Percentiles rank a stretch among this genome's conserved stretches.
phyloP scores from a whole-genome alignment of 257 asterid genomes.

The Solanum pinnatisectum region DNA sequence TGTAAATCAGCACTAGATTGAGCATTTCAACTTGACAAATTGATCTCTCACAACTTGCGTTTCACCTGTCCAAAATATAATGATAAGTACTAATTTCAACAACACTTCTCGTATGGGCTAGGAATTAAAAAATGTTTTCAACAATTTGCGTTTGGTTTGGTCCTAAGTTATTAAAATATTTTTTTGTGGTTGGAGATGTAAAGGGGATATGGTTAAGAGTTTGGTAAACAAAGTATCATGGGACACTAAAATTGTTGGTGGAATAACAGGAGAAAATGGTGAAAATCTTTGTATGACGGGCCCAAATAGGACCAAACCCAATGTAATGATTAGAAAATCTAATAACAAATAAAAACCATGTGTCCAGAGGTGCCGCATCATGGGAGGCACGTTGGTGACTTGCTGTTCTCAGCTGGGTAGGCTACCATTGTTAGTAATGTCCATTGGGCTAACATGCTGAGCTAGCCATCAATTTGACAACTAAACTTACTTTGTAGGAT shows the following conservation, averaged over 20 bases:
- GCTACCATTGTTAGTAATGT: background rate
- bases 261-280: background rate
- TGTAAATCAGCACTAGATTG: background rate
- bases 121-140: background rate
- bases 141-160: background rate
- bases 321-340: background rate
- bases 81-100: background rate
- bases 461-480: background rate
- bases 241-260: background rate
- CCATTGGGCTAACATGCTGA: background rate
- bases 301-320: background rate
- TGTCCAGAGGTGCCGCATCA: background rate
- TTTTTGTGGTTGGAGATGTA: background rate
- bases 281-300: background rate
- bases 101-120: background rate
- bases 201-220: background rate
- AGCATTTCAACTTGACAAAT: background rate
- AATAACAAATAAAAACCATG: background rate
- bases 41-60: background rate
- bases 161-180: background rate
- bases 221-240: background rate
- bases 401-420: background rate
- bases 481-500: background rate
- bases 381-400: background rate
- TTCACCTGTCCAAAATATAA: background rate